Conservation (phyloP, 2,329 filamentous ascomycete species). For the Capronia coronata region DNA sequence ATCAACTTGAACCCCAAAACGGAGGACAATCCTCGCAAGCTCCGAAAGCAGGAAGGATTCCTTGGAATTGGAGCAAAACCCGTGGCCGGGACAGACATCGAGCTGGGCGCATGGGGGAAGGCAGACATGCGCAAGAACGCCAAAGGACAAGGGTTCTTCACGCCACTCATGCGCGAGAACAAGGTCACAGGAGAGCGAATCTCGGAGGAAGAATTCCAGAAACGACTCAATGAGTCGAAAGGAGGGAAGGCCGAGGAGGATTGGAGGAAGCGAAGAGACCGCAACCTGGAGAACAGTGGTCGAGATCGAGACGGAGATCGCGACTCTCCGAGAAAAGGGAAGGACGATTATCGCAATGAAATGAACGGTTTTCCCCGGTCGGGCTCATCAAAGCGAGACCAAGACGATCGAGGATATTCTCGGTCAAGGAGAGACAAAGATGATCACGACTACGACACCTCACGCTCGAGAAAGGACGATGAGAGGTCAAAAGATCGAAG, state of each 20-base stretch:
- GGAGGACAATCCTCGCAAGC: slow-evolving; percentile 44
- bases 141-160: slow-evolving; percentile 49
- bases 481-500: slow-evolving; percentile 37
- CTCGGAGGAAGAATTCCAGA: slow-evolving; percentile 56
- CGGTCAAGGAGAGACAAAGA: slow-evolving; percentile 22
- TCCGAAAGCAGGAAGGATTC: slow-evolving; percentile 64
- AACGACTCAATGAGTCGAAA: slow-evolving; percentile 45
- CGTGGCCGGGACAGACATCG: slow-evolving; percentile 46
- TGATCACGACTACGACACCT: slow-evolving; percentile 26
- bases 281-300: slow-evolving; percentile 38
- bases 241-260: slow-evolving; percentile 40
- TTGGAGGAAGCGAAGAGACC: slow-evolving; percentile 42
- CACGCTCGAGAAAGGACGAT: slow-evolving; percentile 29
- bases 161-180: slow-evolving; percentile 56
- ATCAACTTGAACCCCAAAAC: slow-evolving; percentile 37
- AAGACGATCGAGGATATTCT: slow-evolving; percentile 29
- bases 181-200: slow-evolving; percentile 57
- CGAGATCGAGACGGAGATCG: slow-evolving; percentile 35
- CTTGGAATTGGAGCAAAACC: slow-evolving; percentile 86
- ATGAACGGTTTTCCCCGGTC: slow-evolving; percentile 37
- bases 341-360: slow-evolving; percentile 34
- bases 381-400: slow-evolving; percentile 35
- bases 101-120: slow-evolving; percentile 75
- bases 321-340: slow-evolving; percentile 30
- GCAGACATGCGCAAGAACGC: slow-evolving; percentile 49